Evolutionary conservation across 2,329 filamentous ascomycete genomes (phyloP).

Genomic region (Aureobasidium sp.): DNA sequence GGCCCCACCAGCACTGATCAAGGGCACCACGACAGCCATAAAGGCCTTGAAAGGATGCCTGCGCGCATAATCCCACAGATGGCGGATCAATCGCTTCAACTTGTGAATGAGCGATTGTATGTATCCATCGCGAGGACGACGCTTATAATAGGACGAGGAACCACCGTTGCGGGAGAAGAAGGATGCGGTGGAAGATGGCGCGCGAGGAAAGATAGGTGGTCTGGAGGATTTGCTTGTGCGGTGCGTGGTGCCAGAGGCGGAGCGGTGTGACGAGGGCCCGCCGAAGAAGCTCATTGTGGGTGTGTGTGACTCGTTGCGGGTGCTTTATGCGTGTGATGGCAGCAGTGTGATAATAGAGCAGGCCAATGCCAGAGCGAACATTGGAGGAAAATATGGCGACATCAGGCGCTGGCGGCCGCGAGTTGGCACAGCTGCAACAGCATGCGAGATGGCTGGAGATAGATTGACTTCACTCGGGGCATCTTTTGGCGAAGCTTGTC

Average conservation of each 20-base stretch:
- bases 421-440: not conserved
- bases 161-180: constrained; percentile 18
- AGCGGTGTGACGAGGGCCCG: constrained; percentile 9
- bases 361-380: not conserved
- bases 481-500: constrained; percentile 10
- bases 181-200: constrained; percentile 2
- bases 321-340: not conserved
- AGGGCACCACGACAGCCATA: constrained; percentile 78
- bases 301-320: not conserved
- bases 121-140: constrained; percentile 70
- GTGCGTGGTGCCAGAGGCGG: not conserved
- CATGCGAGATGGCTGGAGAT: constrained; percentile 2
- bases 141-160: constrained; percentile 68
- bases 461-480: not conserved
- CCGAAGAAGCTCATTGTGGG: constrained; percentile 15
- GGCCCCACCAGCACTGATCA: constrained; percentile 71
- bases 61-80: constrained; percentile 75
- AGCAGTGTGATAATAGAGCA: not conserved
- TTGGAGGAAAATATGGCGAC: not conserved
- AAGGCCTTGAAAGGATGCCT: constrained; percentile 82
- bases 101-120: constrained; percentile 65
- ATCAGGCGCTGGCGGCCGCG: not conserved
- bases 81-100: constrained; percentile 70
- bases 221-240: not conserved
- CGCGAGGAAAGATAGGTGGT: constrained; percentile 11